A percentile compares a stretch with the other conserved stretches of the same genome.
Evolutionary conservation across 495 filamentous ascomycete genomes (phyloP).

Genomic region (Neurospora tetraspora): DNA sequence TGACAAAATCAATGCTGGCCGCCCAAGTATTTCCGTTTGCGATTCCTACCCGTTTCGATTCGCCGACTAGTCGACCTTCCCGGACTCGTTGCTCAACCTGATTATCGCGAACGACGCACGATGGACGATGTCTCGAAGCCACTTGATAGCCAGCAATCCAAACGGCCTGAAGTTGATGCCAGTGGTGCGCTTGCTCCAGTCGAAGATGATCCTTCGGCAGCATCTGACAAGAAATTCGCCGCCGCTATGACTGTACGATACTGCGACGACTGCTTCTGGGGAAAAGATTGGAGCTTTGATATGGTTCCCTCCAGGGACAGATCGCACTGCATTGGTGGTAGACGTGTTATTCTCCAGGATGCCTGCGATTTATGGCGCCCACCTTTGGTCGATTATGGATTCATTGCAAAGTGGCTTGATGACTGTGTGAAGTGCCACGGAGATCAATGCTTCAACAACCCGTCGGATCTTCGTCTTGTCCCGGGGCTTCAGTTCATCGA

Average conservation of each 20-base stretch:
- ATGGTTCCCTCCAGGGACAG: neutral
- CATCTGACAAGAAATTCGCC: neutral
- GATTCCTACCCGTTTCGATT: neutral
- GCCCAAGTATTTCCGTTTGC: neutral
- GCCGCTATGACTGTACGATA: neutral
- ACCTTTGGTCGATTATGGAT: neutral
- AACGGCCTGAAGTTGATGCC: neutral
- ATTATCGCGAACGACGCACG: neutral
- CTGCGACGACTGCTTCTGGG: neutral
- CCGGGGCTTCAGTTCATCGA: neutral
- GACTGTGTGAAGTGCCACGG: neutral
- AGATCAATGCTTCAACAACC: neutral
- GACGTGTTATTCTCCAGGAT: neutral
- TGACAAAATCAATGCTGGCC: neutral
- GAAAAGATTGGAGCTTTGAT: no score
- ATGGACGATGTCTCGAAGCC: neutral
- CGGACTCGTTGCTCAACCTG: neutral
- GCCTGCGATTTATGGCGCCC: neutral
- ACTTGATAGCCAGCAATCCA: neutral
- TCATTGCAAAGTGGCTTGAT: neutral
- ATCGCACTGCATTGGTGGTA: neutral
- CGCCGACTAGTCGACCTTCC: neutral
- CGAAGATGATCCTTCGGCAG: neutral
- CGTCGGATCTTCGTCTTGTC: accelerated
- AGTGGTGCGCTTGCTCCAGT: neutral